Conservation (phyloP, 1,139 yeast genomes). For the Taiozyma sp. region DNA sequence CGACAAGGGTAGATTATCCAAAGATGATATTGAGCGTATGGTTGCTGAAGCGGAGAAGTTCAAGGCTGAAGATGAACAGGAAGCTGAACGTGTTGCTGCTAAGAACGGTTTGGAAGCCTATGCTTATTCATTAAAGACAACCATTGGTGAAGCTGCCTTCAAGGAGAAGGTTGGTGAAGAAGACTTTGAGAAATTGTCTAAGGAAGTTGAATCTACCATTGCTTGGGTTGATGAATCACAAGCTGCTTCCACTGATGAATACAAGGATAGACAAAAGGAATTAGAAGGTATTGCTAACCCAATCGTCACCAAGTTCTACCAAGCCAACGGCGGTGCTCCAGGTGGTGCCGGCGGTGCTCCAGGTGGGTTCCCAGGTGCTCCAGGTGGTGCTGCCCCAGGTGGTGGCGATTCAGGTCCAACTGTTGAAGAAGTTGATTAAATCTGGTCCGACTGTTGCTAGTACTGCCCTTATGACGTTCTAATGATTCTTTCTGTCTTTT, state of each 20-base stretch:
- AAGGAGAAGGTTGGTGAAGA: constrained; percentile 81
- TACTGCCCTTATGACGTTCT: not conserved
- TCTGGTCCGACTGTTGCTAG: not conserved
- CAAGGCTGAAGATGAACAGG: constrained; percentile 77
- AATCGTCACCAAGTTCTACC: constrained; percentile 59
- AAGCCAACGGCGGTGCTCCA: constrained; percentile 50
- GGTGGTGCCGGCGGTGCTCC: constrained; percentile 47
- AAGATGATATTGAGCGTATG: constrained; percentile 92
- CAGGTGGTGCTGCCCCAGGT: constrained; percentile 50
- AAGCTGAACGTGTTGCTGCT: constrained; percentile 71
- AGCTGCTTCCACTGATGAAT: constrained; percentile 85
- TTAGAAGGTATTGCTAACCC: constrained; percentile 63
- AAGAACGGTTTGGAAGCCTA: constrained; percentile 85
- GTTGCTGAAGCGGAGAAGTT: constrained; percentile 84
- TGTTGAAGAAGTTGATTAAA: constrained; percentile 68
- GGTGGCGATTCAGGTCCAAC: constrained; percentile 45
- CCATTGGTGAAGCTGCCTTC: constrained; percentile 56
- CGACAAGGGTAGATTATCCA: constrained; percentile 92
- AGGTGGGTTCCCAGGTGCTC: constrained; percentile 57
- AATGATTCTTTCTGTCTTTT: not conserved
- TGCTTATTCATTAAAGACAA: constrained; percentile 76
- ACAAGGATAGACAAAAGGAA: constrained; percentile 60
- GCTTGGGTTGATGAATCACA: constrained; percentile 87
- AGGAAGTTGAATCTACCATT: constrained; percentile 78
- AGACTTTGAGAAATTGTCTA: constrained; percentile 78